These are phyloP conservation scores for Dothistroma pini DNA, from an alignment of 2,329 filamentous ascomycete genomes.

Conservation along the genomic window DNA sequence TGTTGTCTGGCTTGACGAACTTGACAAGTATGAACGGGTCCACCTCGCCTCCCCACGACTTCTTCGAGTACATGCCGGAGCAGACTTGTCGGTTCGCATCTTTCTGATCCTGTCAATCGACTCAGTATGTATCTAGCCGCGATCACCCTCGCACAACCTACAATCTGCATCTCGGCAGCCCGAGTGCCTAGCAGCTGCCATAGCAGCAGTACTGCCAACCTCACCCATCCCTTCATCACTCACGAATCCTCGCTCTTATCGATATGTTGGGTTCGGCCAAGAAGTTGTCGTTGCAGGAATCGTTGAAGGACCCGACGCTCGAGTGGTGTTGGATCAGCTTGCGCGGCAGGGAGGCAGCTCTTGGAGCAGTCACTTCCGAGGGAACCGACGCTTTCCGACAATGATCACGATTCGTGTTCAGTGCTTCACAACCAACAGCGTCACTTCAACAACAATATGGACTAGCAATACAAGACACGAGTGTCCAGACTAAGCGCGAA, in stretches of 20 bases:
- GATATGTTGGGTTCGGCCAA: background rate
- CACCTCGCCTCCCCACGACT: slow-evolving; percentile 79
- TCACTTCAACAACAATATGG: background rate
- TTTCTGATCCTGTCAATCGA: slow-evolving; percentile 62
- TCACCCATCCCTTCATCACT: slow-evolving; percentile 32
- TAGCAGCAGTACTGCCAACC: slow-evolving; percentile 28
- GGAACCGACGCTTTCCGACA: background rate
- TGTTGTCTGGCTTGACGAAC: slow-evolving; percentile 60
- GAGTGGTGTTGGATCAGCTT: slow-evolving; percentile 5
- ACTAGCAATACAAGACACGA: background rate
- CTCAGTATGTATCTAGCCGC: slow-evolving; percentile 7
- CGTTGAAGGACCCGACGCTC: background rate
- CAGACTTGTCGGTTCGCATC: slow-evolving; percentile 79
- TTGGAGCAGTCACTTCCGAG: slow-evolving; percentile 1
- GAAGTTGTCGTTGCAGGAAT: background rate
- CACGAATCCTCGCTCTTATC: slow-evolving; percentile 4
- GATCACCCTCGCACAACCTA: slow-evolving; percentile 19
- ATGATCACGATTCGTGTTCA: background rate
- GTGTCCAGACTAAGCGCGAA: background rate
- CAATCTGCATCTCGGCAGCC: slow-evolving; percentile 33
- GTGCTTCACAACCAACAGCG: background rate
- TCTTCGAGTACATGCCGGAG: slow-evolving; percentile 88
- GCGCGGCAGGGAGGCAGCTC: slow-evolving; percentile 3
- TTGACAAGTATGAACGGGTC: slow-evolving; percentile 88
- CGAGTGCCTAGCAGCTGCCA: slow-evolving; percentile 26